phyloP scores from a whole-genome alignment of 1,284 basidiomycete genomes.

The Irpex sp. region DNA sequence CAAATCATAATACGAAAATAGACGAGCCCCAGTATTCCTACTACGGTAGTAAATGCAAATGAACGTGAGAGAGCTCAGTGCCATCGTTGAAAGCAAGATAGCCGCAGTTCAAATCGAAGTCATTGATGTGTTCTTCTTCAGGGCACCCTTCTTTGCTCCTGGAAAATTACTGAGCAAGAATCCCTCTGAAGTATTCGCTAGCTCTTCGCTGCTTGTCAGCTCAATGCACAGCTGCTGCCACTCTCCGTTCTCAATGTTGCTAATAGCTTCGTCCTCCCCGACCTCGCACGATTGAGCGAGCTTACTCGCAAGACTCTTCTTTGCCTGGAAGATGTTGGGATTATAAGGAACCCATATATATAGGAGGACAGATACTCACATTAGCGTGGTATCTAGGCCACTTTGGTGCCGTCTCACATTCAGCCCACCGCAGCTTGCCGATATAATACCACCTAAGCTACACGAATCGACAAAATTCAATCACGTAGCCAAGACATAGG shows the following conservation, averaged over 20 bases:
- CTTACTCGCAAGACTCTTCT: conserved; percentile 10
- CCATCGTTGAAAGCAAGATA: no score
- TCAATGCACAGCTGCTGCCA: conserved; percentile 25
- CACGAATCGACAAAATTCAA: background rate
- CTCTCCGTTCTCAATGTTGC: conserved; percentile 17
- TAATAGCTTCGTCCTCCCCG: conserved; percentile 12
- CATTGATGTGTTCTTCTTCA: background rate
- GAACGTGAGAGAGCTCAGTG: no score
- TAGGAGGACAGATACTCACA: background rate
- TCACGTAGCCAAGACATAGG: no score
- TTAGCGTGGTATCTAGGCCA: conserved; percentile 2
- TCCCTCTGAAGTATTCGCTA: conserved; percentile 7
- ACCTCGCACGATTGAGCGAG: conserved; percentile 17
- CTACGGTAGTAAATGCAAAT: no score
- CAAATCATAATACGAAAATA: background rate
- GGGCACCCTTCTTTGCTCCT: background rate
- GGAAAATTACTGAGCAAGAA: background rate
- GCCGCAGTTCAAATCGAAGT: background rate
- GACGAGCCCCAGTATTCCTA: no score
- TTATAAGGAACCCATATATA: background rate
- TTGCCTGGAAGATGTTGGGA: conserved; percentile 14
- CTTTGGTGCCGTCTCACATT: background rate
- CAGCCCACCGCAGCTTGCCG: conserved; percentile 7
- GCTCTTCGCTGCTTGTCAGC: conserved; percentile 16
- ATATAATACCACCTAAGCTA: conserved; percentile 7